Base-by-base conservation (phyloP, 257 asterid species). In the Ballota nigra region DNA sequence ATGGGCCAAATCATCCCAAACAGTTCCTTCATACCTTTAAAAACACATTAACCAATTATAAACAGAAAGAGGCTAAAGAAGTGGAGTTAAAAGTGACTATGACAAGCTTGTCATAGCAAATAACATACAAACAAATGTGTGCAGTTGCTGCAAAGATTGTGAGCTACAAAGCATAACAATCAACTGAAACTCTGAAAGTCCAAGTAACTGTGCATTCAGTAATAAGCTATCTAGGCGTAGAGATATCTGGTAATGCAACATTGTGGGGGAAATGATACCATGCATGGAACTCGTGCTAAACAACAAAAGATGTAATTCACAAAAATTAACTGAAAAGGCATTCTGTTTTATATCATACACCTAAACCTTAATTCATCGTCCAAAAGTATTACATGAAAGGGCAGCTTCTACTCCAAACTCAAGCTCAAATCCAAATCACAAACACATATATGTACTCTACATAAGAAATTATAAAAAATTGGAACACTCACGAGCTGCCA, bases 1-100 rank as follows among this genome's bases (percentile, higher is more conserved):
- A 83, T 95, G 99, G 63, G 99, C 99, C 83, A 83, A 68, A 80
- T 95, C 99, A 88, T 95, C 99, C 99, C 99, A 95, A 38, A 95
- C 98, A 66, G 99, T 95, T 80, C 99, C 99, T 88, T 95, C 99
- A 78, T 92, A 95, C 86, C 99, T 95, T 83, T 28, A 61, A 64
- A 65, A 70, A 34, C n/a, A 75, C 77, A 16, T 18, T 18, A 67
- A 68, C 66, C 69, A 62, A 36, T 49, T 29, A 63, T 31, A 72
- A 58, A 40, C 47, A 19, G 22, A 66, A 63, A 72, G 36, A 63
- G 15, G 57, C 47, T 29, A 59, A 49, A 67, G 7, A 58, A 51
- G 49, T 22, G 24, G 59, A 60, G 60, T 24, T 28, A 43, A 29
- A 69, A 69, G 19, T 7, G 51, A 22, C 0, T 18, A 36, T n/a